Evolutionary conservation across 2,329 filamentous ascomycete species (phyloP), one percentile per base, ranked within the genome.

Genomic region (Mycosphaerella arachidis): DNA sequence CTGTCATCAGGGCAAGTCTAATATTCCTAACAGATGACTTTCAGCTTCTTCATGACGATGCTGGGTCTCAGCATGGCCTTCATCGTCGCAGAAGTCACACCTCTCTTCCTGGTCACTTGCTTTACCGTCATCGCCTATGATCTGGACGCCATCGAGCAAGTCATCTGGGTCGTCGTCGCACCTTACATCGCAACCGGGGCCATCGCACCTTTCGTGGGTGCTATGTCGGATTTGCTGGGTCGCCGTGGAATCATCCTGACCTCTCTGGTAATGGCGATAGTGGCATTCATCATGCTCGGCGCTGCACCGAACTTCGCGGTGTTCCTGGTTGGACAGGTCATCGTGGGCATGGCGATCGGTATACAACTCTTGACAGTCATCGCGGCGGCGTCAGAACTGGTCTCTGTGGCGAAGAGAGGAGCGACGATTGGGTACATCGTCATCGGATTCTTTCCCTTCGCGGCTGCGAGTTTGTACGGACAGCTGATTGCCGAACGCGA

Each of bases 311-410:
- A 58, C 55, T 57, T 62, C 16, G 62, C 52, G 2, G 48, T 55
- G 20, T 64, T 58, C 37, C 55, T 64, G 6, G 52, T 61, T 9
- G 62, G 60, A 5, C 45, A 35, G 2, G 53, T 57, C 10, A 16
- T 61, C 31, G 37, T 40, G 18, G 59, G 59, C 3, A 46, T 57
- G 31, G 54, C 55, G 10, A 55, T 61, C 46, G 62, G 60, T 18
- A 55, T 57, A 13, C 58, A 63, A 46, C 52, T 58, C 40, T 16
- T 65, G 54, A 57, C 59, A 24, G 58, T 61, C 9, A 59, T 90
- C n/a, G 85, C 87, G 33, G 86, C 81, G 45, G 86, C 86, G 0
- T 83, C 84, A 2, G 86, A 90, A 70, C 78, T 89, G 62, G 86
- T 85, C 0, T 86, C 86, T 1, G 84, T 83, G 29, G 77, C 81